These are phyloP conservation scores for Capsella rubella DNA, from an alignment of 441 rosid genomes.

Conservation along the genomic window DNA sequence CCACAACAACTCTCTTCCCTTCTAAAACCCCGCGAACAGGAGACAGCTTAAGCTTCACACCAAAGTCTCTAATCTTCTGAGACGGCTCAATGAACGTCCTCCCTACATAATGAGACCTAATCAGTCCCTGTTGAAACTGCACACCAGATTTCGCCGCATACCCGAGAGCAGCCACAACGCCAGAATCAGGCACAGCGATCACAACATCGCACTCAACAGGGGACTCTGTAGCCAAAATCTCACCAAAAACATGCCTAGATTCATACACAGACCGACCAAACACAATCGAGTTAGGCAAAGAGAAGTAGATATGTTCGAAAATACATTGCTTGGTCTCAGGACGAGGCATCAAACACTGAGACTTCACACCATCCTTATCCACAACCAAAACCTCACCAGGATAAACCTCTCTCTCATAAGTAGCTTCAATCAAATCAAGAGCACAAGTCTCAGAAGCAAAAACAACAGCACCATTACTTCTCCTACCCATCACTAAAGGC, in stretches of 20 bases:
- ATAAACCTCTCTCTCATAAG: slow-evolving; percentile 80
- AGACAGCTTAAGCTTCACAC: slow-evolving; percentile 93
- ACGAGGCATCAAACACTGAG: slow-evolving; percentile 69
- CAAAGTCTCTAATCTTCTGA: slow-evolving; percentile 91
- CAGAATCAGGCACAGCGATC: slow-evolving; percentile 93
- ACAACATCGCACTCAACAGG: slow-evolving; percentile 92
- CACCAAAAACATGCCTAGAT: slow-evolving; percentile 65
- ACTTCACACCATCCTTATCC: slow-evolving; percentile 77
- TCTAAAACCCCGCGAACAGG: slow-evolving; percentile 82
- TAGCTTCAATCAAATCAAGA: slow-evolving; percentile 89
- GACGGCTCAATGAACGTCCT: slow-evolving; percentile 95
- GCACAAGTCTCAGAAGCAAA: slow-evolving; percentile 95
- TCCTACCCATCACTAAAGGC: slow-evolving; percentile 91
- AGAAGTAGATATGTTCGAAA: slow-evolving; percentile 86
- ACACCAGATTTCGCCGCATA: slow-evolving; percentile 84
- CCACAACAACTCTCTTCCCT: slow-evolving; percentile 91
- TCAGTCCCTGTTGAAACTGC: slow-evolving; percentile 87
- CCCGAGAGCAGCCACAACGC: slow-evolving; percentile 95
- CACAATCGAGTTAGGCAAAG: slow-evolving; percentile 80
- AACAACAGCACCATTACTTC: slow-evolving; percentile 84
- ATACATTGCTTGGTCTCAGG: slow-evolving; percentile 76
- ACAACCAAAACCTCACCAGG: slow-evolving; percentile 87
- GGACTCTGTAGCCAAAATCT: slow-evolving; percentile 73
- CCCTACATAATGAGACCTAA: slow-evolving; percentile 94
- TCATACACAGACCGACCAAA: slow-evolving; percentile 83